Percentiles rank a stretch among this genome's conserved stretches.
These are phyloP conservation scores for Tricladium varicosporioides DNA, from an alignment of 2,329 filamentous ascomycete species.

Conservation along the genomic window DNA sequence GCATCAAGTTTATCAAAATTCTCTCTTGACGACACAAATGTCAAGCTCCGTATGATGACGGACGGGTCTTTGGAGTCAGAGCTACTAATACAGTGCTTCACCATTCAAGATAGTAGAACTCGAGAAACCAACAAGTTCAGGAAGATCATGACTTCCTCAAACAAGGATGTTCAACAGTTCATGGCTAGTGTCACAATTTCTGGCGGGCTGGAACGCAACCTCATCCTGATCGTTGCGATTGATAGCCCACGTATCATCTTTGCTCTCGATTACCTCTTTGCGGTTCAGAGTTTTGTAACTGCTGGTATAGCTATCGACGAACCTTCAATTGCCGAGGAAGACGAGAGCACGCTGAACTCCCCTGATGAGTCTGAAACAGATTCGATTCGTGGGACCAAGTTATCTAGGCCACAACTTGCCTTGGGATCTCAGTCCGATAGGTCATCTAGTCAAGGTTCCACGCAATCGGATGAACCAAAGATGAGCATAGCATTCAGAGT, in stretches of 20 bases:
- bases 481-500: conserved; percentile 85
- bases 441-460: conserved; percentile 29
- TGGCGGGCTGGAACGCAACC: conserved; percentile 72
- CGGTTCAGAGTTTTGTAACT: conserved; percentile 79
- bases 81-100: conserved; percentile 89
- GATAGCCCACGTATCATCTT: conserved; percentile 95
- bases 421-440: too few species aligned
- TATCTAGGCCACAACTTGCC: conserved; percentile 8
- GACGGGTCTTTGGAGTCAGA: conserved; percentile 92
- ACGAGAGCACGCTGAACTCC: conserved; percentile 54
- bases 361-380: conserved; percentile 59
- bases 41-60: conserved; percentile 91
- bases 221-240: conserved; percentile 90
- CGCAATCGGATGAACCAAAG: conserved; percentile 37
- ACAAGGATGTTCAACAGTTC: conserved; percentile 92
- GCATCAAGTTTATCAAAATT: conserved; percentile 87
- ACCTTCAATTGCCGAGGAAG: conserved; percentile 45
- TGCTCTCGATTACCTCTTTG: conserved; percentile 92
- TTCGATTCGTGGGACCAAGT: conserved; percentile 39
- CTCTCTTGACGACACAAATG: conserved; percentile 85
- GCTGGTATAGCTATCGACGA: conserved; percentile 69
- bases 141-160: conserved; percentile 96
- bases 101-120: conserved; percentile 87
- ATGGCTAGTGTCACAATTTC: conserved; percentile 97
- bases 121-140: conserved; percentile 92